Conservation (phyloP, 306 rosid species). For the Macrotyloma uniflorum region DNA sequence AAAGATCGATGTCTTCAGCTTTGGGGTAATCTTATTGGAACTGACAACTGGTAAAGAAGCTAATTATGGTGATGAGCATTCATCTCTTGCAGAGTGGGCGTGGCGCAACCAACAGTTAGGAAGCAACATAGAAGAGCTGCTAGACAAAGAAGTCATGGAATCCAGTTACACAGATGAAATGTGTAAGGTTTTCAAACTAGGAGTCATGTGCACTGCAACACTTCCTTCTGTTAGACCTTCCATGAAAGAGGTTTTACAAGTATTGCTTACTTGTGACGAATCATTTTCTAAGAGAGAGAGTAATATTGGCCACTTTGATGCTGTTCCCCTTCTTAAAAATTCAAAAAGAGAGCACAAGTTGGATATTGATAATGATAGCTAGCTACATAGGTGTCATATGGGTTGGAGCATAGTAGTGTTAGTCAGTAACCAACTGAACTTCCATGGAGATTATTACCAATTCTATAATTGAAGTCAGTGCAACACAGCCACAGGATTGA, state of each 20-base stretch:
- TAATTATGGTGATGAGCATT: conserved; percentile 57
- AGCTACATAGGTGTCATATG: background rate
- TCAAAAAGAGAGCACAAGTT: conserved; percentile 45
- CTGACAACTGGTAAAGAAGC: conserved; percentile 75
- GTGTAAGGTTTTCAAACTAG: conserved; percentile 63
- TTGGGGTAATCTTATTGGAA: conserved; percentile 78
- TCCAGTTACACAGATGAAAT: conserved; percentile 55
- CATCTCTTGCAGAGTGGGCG: conserved; percentile 76
- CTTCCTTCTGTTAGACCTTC: conserved; percentile 65
- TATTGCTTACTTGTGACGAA: conserved; percentile 45
- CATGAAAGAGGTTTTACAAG: conserved; percentile 67
- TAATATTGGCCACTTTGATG: conserved; percentile 27
- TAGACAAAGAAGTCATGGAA: conserved; percentile 66
- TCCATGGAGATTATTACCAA: background rate
- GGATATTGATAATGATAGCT: conserved; percentile 40
- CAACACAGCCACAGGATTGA: background rate
- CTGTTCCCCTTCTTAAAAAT: conserved; percentile 60
- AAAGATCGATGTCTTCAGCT: conserved; percentile 80
- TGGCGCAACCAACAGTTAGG: conserved; percentile 50
- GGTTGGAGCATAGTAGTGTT: background rate
- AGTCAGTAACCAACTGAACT: background rate
- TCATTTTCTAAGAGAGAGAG: conserved; percentile 27
- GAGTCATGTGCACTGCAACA: conserved; percentile 58
- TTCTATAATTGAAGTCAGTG: conserved; percentile 2
- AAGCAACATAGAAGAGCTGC: conserved; percentile 45